These are phyloP conservation scores for Alternaria brassicae DNA, from an alignment of 2,329 filamentous ascomycete species.

Conservation along the genomic window DNA sequence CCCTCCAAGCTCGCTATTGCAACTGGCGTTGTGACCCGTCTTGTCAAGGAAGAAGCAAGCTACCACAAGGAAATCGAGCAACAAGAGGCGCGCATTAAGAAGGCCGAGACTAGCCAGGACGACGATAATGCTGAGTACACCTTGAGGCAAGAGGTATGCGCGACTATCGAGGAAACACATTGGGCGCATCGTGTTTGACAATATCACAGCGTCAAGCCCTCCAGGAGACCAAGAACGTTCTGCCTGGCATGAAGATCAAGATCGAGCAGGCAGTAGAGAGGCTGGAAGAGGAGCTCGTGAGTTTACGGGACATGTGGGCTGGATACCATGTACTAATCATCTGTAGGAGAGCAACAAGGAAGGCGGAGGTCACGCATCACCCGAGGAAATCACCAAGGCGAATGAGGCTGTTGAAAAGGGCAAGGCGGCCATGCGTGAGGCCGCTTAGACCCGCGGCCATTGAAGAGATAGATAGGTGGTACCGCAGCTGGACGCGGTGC, in stretches of 20 bases:
- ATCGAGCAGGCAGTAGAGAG: constrained; percentile 75
- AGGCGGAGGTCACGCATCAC: constrained; percentile 45
- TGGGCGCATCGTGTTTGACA: constrained; percentile 2
- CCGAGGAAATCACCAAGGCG: constrained; percentile 57
- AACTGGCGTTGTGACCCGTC: constrained; percentile 78
- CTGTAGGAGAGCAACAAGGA: constrained; percentile 53
- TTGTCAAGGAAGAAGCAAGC: constrained; percentile 89
- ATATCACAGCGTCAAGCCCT: constrained; percentile 72
- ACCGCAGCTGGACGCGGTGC: not conserved
- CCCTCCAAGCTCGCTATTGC: constrained; percentile 79
- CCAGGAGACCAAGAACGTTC: constrained; percentile 86
- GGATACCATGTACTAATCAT: constrained; percentile 7
- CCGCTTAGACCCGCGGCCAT: constrained; percentile 17
- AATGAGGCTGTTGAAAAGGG: constrained; percentile 51
- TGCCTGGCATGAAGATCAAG: constrained; percentile 73
- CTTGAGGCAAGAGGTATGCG: constrained; percentile 81
- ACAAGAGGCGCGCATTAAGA: constrained; percentile 74
- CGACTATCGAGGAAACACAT: not conserved
- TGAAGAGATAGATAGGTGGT: not conserved
- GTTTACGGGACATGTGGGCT: constrained; percentile 45
- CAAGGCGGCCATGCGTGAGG: constrained; percentile 49
- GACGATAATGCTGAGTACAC: constrained; percentile 80
- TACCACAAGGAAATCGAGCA: constrained; percentile 85
- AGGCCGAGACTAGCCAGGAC: constrained; percentile 67
- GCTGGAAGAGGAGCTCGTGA: constrained; percentile 78